Evolutionary conservation across 2,329 filamentous ascomycete genomes (phyloP).

Genomic region (Aspergillus intermedius): DNA sequence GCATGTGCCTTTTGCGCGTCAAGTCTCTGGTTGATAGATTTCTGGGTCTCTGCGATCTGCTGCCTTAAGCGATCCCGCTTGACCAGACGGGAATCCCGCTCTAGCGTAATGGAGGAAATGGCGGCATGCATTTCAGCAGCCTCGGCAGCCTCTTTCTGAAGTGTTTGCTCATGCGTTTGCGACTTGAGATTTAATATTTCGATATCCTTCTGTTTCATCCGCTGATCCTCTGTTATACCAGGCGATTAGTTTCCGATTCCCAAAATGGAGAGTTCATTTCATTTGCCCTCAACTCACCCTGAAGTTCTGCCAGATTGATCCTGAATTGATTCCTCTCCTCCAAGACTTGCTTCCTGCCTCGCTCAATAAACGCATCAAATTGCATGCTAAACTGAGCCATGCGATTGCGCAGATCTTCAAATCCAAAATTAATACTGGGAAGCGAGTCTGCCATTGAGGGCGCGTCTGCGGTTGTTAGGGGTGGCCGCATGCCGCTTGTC

Average conservation of each 20-base stretch:
- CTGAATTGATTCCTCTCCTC: slow-evolving; percentile 93
- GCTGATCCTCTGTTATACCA: slow-evolving; percentile 66
- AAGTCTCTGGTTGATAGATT: slow-evolving; percentile 39
- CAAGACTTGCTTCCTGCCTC: slow-evolving; percentile 78
- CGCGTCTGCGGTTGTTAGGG: slow-evolving; percentile 45
- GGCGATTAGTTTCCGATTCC: not conserved
- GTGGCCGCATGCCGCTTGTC: slow-evolving; percentile 47
- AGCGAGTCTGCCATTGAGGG: slow-evolving; percentile 62
- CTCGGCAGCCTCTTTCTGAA: slow-evolving; percentile 56
- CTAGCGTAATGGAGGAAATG: slow-evolving; percentile 50
- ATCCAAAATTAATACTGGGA: slow-evolving; percentile 88
- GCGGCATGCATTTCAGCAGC: slow-evolving; percentile 56
- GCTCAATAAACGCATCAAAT: slow-evolving; percentile 92
- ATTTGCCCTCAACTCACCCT: slow-evolving; percentile 53
- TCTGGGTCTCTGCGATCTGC: slow-evolving; percentile 48
- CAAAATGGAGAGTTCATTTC: not conserved
- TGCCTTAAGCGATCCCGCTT: slow-evolving; percentile 51
- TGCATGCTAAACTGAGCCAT: slow-evolving; percentile 87
- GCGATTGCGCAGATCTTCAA: slow-evolving; percentile 88
- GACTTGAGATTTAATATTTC: slow-evolving; percentile 61
- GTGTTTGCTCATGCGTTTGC: slow-evolving; percentile 49
- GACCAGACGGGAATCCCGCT: slow-evolving; percentile 50
- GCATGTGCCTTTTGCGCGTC: slow-evolving; percentile 48
- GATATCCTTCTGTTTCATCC: slow-evolving; percentile 81
- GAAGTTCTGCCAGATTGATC: slow-evolving; percentile 79